phyloP scores from a whole-genome alignment of 306 rosid genomes.

The Trifolium subterraneum region DNA sequence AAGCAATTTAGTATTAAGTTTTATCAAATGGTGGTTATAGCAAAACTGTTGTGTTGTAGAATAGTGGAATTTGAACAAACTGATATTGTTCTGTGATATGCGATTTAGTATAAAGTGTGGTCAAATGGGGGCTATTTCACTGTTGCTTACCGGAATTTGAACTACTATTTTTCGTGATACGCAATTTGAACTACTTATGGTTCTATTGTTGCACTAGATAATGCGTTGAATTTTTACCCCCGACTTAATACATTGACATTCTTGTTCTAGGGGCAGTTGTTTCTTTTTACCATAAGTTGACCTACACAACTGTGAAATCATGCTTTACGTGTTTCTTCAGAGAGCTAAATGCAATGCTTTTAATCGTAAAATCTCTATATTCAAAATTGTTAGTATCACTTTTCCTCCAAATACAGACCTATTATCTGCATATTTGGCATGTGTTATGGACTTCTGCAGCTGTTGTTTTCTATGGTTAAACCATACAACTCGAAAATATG shows the following conservation, averaged over 20 bases:
- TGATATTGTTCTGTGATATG: not conserved
- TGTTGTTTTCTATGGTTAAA: not conserved
- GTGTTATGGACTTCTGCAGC: not conserved
- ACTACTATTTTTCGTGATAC: not conserved
- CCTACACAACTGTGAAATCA: not conserved
- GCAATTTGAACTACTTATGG: no score
- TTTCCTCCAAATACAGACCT: not conserved
- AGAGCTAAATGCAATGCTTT: not conserved
- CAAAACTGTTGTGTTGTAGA: not conserved
- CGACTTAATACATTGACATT: not conserved
- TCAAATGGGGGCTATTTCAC: not conserved
- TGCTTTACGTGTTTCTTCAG: not conserved
- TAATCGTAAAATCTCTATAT: not conserved
- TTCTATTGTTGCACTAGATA: no score
- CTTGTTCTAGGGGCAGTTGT: not conserved
- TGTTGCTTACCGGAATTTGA: not conserved
- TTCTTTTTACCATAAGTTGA: not conserved
- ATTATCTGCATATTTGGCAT: not conserved
- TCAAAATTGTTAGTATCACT: not conserved
- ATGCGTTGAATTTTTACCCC: not conserved
- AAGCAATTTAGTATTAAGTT: not conserved
- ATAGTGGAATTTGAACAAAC: not conserved
- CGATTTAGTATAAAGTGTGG: not conserved
- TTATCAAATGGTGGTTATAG: not conserved
- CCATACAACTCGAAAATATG: not conserved